Conservation (phyloP, 805 yeast species). For the Starmera quercuum region DNA sequence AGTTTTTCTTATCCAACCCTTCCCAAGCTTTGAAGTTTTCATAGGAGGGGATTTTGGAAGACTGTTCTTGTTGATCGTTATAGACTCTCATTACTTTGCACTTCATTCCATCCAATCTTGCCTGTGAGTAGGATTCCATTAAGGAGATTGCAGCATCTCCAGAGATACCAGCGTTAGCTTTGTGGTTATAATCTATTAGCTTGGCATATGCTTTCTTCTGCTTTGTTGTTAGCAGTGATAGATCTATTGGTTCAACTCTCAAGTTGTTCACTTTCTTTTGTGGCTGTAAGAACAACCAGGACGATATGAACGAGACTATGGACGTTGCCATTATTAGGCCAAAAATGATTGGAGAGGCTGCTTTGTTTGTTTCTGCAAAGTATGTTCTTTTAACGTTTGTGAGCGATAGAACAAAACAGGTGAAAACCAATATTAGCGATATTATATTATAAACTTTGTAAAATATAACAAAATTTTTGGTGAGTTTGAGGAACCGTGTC, state of each 20-base stretch:
- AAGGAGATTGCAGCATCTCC: background rate
- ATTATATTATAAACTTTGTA: conserved; percentile 1
- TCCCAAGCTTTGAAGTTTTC: conserved; percentile 2
- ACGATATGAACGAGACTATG: background rate
- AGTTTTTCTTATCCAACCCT: background rate
- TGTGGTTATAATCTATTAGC: background rate
- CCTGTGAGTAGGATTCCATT: conserved; percentile 1
- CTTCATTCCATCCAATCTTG: background rate
- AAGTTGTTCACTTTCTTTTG: background rate
- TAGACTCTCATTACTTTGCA: conserved; percentile 1
- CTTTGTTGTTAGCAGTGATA: background rate
- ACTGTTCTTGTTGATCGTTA: background rate
- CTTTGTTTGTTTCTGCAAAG: background rate
- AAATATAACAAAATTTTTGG: background rate
- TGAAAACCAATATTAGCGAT: background rate
- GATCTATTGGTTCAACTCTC: background rate
- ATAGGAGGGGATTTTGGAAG: background rate
- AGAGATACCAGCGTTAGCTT: background rate
- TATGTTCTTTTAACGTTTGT: background rate
- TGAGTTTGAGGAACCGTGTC: background rate
- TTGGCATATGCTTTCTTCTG: conserved; percentile 1
- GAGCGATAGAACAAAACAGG: conserved; percentile 1
- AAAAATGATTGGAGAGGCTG: background rate
- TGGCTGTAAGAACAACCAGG: background rate
- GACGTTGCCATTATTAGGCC: background rate